Evolutionary conservation across 2,329 filamentous ascomycete species (phyloP), one percentile per base, ranked within the genome.

Genomic region (Epichloe scottii): DNA sequence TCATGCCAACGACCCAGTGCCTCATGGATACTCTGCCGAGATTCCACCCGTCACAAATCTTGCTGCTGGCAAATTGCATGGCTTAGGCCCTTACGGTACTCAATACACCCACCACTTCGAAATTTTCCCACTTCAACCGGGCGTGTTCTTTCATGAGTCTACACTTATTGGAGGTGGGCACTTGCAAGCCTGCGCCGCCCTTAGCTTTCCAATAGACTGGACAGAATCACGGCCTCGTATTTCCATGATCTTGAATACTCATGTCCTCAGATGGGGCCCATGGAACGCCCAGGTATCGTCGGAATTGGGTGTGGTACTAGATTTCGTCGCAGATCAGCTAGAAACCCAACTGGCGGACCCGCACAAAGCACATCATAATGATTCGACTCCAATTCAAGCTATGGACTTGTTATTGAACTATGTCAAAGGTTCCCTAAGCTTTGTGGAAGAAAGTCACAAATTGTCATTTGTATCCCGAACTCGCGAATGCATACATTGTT

Each of bases 51-150:
- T 46, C 43, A 54, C 53, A 12, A 39, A 59, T 21, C 33, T 42
- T 33, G 57, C 62, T 7, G 55, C 56, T 3, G 57, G 54, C 43
- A 70, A 62, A 43, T 56, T 84, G n/a, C 57, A 61, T 11, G 78
- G 79, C 1, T 65, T 85, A 7, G 78, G 76, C 0, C 77, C 78
- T 0, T 82, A 79, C 59, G 81, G 81, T 1, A 79, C 77, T 1
- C 70, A 73, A 23, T 84, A 84, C 59, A 77, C 79, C 0, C 72
- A 76, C 35, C 74, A 84, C 58, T 85, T 85, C 54, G 79, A 83
- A 44, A 63, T 79, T 4, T 81, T 82, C 49, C 79, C 80, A 17
- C 64, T 84, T 33, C 73, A 76, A 39, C 58, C 63, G 6, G 74
- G 74, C 3, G 71, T 77, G 0, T 83, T 74, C 62, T 84, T 84